Base-by-base conservation (phyloP, 495 filamentous ascomycete species). In the Xylaria scruposa region DNA sequence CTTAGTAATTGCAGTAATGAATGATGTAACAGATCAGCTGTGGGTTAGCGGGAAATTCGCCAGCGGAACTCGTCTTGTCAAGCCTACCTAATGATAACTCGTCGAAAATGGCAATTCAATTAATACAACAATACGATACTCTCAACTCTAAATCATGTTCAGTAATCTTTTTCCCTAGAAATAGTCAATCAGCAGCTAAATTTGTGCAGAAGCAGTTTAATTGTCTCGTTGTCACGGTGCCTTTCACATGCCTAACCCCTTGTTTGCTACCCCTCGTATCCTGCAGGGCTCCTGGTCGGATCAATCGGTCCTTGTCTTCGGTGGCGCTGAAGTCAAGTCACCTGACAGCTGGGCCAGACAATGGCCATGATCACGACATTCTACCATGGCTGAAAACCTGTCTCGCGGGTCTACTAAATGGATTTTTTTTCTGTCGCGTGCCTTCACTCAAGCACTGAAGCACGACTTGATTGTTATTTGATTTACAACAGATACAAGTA, bases 261-360 rank as follows among this genome's bases (percentile, higher is more conserved):
- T 10, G 60, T 38, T 42, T 44, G 21, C 9, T 51, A 13, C 47
- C 47, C 47, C 58, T 60, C 58, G 58, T 42, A 62, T 8, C 17
- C 5, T 24, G 38, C 60, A 63, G 54, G 54, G 60, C 60, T 63
- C 38, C 60, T 38, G 38, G 60, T 31, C 9, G 42, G 61, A 33
- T 13, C 63, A 12, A 19, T 46, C 46, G 63, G 63, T 12, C 47
- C 63, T 67, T 51, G 46, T 51, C 46, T 49, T 47, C 42, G 13
- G 26, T n/a, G 42, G 26, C 63, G 38, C 29, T 36, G 62, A 1
- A 29, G 46, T 31, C 15, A 15, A 53, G 24, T 53, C 63, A 53
- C 31, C 63, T 67, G 63, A 44, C 63, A n/a, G 40, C 38, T 26
- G 19, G 7, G 7, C 49, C 60, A 46, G 7, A 29, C n/a, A 38